A percentile compares a stretch with the other conserved stretches of the same genome.
Evolutionary conservation across 257 asterid species (phyloP).

Genomic region (Lycium ferocissimum): DNA sequence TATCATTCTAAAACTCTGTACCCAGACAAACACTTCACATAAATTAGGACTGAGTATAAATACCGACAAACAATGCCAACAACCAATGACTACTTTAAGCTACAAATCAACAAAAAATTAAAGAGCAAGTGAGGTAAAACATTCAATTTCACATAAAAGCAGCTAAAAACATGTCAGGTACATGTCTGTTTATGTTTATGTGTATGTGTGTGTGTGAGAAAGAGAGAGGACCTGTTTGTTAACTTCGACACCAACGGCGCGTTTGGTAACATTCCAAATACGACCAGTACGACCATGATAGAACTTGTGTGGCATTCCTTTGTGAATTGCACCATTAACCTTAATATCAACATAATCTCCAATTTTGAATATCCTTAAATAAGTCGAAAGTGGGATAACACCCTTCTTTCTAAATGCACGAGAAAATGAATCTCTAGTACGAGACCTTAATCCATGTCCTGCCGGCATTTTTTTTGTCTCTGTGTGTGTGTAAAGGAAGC

Average conservation of each 20-base stretch:
- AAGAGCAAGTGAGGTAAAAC: too few species aligned
- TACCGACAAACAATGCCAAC: neutral
- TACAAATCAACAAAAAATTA: too few species aligned
- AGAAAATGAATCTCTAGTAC: slow-evolving; percentile 47
- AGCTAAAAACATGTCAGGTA: too few species aligned
- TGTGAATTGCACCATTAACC: slow-evolving; percentile 57
- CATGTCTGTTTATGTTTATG: too few species aligned
- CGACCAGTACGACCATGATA: slow-evolving; percentile 61
- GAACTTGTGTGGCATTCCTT: slow-evolving; percentile 50
- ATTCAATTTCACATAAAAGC: neutral
- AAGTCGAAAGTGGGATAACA: slow-evolving; percentile 39
- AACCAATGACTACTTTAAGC: too few species aligned
- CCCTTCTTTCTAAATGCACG: slow-evolving; percentile 55
- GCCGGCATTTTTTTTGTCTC: slow-evolving; percentile 49
- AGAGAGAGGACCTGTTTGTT: slow-evolving; percentile 32
- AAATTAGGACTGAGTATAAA: too few species aligned
- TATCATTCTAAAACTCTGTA: too few species aligned
- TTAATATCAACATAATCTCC: slow-evolving; percentile 56
- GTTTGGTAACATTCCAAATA: slow-evolving; percentile 56
- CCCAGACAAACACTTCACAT: too few species aligned
- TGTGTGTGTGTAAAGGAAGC: neutral
- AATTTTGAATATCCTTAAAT: slow-evolving; percentile 41
- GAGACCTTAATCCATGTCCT: slow-evolving; percentile 53
- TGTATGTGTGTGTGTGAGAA: too few species aligned
- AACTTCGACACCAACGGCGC: slow-evolving; percentile 58